phyloP scores from a whole-genome alignment of 139 green algal species.

The Micractinium sp. region DNA sequence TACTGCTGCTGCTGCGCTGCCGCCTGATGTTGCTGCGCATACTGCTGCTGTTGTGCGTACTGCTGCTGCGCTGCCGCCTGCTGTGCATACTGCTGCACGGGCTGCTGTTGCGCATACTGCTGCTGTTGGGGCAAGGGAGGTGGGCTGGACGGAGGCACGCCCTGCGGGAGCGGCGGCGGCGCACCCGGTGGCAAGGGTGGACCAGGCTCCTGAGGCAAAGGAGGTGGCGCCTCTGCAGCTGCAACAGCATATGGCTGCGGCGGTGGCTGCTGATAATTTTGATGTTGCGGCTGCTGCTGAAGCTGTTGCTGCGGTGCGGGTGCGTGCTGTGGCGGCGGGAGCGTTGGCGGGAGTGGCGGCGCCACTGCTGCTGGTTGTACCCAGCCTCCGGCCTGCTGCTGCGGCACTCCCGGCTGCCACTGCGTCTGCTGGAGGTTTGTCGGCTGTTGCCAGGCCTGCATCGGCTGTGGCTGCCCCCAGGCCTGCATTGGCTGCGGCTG shows the following conservation, averaged over 20 bases:
- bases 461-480: not conserved
- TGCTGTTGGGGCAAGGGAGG: constrained; percentile 13
- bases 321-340: not conserved
- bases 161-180: not conserved
- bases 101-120: constrained; percentile 2
- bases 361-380: not conserved
- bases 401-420: not conserved
- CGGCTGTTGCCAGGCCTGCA: not conserved
- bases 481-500: not conserved
- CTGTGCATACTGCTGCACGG: not conserved
- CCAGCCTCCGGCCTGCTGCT: not conserved
- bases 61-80: not conserved
- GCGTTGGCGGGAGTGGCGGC: not conserved
- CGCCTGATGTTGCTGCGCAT: not conserved
- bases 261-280: not conserved
- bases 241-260: not conserved
- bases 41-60: constrained; percentile 3
- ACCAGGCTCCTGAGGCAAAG: not conserved
- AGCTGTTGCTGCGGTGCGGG: not conserved
- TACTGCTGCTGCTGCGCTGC: not conserved
- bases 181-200: not conserved
- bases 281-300: not conserved
- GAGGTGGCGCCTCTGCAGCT: not conserved
- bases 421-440: not conserved
- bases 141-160: too few relatives aligned